Evolutionary conservation across 208 protist species (phyloP), one percentile per base, ranked within the genome.

Genomic region (Crithidia fasciculata): DNA sequence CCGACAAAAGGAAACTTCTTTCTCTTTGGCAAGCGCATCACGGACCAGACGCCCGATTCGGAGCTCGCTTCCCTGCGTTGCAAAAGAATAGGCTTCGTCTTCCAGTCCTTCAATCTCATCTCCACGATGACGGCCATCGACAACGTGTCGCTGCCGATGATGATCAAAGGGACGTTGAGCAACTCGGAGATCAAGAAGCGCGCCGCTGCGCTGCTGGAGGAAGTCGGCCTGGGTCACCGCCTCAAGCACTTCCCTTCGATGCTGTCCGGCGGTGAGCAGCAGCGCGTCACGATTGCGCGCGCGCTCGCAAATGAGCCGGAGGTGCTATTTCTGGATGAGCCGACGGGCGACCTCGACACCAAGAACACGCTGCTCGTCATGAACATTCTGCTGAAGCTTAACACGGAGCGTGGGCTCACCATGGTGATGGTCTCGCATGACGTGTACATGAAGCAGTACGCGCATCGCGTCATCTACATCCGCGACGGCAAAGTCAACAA

Each of bases 381-480:
- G 91, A 87, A 97, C 71, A 89, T 99, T 53, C 77, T 99, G 41
- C 71, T 96, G 5, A 77, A 88, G 49, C 87, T 99, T n/a, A 98
- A 99, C 64, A 61, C 83, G 36, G 75, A 93, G 28, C 74, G 78
- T 13, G 90, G 88, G 44, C 90, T 99, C 28, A 99, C 98, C 16
- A 88, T 98, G 82, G 87, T 99, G n/a, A 99, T 99, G 98, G 98
- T 99, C 3, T 98, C 98, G 8, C 98, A 99, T 75, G 98, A 99
- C 75, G 88, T 97, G n/a, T 90, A 95, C 69, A 91, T 99, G 75
- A 99, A 98, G 68, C 88, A 91, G 73, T 98, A 96, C 77, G 93
- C 97, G 0, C 79, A 98, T 52, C 82, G 97, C 18, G 89, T 98
- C 10, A 76, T 99, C 28, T 98, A 97, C 78, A 92, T 99, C 76